These are phyloP conservation scores for Daphne laureola DNA, from an alignment of 441 rosid species.

Conservation along the genomic window DNA sequence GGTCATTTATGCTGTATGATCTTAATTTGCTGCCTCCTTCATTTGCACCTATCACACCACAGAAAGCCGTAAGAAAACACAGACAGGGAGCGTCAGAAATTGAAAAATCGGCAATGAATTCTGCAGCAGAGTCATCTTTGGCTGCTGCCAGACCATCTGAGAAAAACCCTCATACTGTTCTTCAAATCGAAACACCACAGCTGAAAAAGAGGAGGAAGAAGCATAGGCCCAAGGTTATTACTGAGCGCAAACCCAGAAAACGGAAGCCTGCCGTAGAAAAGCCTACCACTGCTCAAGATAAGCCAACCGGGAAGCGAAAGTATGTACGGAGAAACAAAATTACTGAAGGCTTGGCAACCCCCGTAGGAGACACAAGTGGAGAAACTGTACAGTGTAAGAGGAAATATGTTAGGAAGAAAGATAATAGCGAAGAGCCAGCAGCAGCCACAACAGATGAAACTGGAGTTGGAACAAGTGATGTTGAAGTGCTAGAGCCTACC, in stretches of 20 bases:
- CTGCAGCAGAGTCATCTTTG: conserved; percentile 20
- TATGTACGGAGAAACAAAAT: conserved; percentile 32
- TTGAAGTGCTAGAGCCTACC: conserved; percentile 17
- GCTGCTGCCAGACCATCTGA: conserved; percentile 12
- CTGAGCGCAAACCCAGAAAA: conserved; percentile 51
- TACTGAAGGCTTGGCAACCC: conserved; percentile 18
- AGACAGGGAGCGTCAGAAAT: conserved; percentile 17
- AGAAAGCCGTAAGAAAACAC: conserved; percentile 23
- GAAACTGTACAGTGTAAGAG: conserved; percentile 31
- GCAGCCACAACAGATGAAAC: conserved; percentile 22
- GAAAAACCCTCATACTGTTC: conserved; percentile 27
- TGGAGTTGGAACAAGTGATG: conserved; percentile 18
- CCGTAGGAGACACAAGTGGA: conserved; percentile 21
- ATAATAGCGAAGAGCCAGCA: conserved; percentile 18
- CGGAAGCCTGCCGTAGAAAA: conserved; percentile 24
- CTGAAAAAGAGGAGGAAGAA: conserved; percentile 64
- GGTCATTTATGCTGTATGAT: conserved; percentile 19
- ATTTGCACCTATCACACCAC: conserved; percentile 55
- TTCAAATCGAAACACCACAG: conserved; percentile 53
- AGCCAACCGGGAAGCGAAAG: conserved; percentile 39
- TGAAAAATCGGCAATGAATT: conserved; percentile 2
- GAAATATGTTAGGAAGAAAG: conserved; percentile 42
- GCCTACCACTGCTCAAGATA: conserved; percentile 21
- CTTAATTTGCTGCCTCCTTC: conserved; percentile 28
- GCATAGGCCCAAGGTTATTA: conserved; percentile 77